Base-by-base conservation (phyloP, 495 filamentous ascomycete species). In the Hypoxylon fuscum region DNA sequence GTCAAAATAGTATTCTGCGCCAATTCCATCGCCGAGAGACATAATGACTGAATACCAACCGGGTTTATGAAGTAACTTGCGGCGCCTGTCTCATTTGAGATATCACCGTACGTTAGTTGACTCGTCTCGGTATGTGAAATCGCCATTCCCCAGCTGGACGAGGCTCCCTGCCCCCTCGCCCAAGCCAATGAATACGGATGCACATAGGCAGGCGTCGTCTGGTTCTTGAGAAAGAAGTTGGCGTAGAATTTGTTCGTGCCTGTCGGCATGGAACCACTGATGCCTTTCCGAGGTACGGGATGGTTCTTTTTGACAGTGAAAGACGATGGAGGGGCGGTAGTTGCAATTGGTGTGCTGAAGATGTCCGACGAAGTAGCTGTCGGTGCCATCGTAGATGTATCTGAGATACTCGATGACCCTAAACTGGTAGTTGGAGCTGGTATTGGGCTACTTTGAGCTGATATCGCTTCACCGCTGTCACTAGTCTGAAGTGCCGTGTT, bases 201-300 rank as follows among this genome's bases (percentile, higher is more conserved):
- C 1, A 91, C 90, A 80, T 90, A 97, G 0, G 86, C 83, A 1
- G 87, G 80, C 32, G 83, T 82, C 3, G 76, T 83, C 72, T 96
- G 93, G 42, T 74, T 82, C 2, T 88, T 92, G 2, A 97, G 77
- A 68, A 94, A 95, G 62, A 96, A 87, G 44, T 96, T 96, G 48
- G 87, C 86, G 68, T 96, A 96, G 73, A 97, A 98, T 66, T 96
- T 97, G 70, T 97, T 96, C 10, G 93, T 95, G 46, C 84, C 77
- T 59, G 91, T 81, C 0, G 89, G 89, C 1, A 66, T 73, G 2
- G 74, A 72, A 15, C 83, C 75, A 44, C 38, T 55, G 53, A 78
- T 76, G 21, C 74, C 77, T 12, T 71, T 61, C 12, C 77, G 70
- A 20, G 74, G 66, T 10, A 77, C 71, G 0, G 79, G 79, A 52